Base-by-base conservation (phyloP, 1,284 basidiomycete species). In the Trametes hirsuta region DNA sequence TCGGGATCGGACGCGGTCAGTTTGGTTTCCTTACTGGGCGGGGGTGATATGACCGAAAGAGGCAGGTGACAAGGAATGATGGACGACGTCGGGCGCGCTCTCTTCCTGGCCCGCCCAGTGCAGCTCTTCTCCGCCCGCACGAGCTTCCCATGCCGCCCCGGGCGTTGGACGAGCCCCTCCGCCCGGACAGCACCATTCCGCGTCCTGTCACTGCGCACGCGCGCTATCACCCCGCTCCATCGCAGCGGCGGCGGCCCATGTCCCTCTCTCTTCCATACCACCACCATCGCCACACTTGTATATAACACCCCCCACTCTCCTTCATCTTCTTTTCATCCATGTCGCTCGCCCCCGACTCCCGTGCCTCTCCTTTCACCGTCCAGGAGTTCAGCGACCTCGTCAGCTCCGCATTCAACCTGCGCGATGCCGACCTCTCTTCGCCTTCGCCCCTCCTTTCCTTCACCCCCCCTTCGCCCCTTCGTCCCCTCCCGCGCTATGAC, bases 331-430 rank as follows among this genome's bases (percentile, higher is more conserved):
- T 34, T 48, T 36, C 57, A 53, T 54, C 60, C 55, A 66, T 64
- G 58, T 53, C 65, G 49, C 54, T 64, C 58, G 40, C 64, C 48
- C 11, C 56, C 1, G 52, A 59, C 44, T 30, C 58, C 55, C 64
- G 61, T 44, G 25, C 55, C 41, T n/a, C 65, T 21, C 62, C 63
- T 41, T 69, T 69, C 56, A 62, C 68, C 44, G 56, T 69, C 58
- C 52, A 68, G 51, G 68, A 69, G 52, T 69, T 69, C 56, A 68
- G 61, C 53, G 68, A 69, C 42, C 65, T 68, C 52, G 59, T 69
- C 59, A 62, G 55, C 24, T 58, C 61, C 46, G 66, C 68, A 6
- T 69, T 69, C 59, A 66, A 68, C 48, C 61, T 68, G 42, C 53
- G 54, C 14, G 48, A 61, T 50, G 37, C 60, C 2, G 61, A 56